A percentile compares a stretch with the other conserved stretches of the same genome.
Conservation (phyloP, 768 basidiomycete species). For the Cantharellus cinnabarinus region DNA sequence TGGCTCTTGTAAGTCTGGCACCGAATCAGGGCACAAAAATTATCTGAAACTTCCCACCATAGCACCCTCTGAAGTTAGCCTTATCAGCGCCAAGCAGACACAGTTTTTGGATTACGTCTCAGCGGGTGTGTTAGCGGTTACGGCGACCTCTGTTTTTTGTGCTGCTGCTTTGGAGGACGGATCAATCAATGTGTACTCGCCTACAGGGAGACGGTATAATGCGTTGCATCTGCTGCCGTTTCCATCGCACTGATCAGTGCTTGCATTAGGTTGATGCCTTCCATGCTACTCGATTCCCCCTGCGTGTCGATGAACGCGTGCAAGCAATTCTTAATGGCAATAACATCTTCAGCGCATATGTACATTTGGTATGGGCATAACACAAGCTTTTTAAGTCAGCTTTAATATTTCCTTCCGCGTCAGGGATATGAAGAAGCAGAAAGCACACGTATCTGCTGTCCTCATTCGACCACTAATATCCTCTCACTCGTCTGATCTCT, state of each 20-base stretch:
- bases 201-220: constrained; percentile 58
- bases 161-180: constrained; percentile 69
- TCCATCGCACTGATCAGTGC: not conserved
- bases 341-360: constrained; percentile 55
- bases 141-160: constrained; percentile 43
- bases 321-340: constrained; percentile 41
- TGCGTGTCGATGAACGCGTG: constrained; percentile 47
- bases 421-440: constrained; percentile 59
- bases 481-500: constrained; percentile 36
- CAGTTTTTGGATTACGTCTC: constrained; percentile 84
- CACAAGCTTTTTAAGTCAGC: not conserved
- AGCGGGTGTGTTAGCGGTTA: constrained; percentile 43
- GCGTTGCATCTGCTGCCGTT: not conserved
- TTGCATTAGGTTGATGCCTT: constrained; percentile 46
- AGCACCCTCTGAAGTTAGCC: constrained; percentile 52
- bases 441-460: constrained; percentile 41
- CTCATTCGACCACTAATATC: constrained; percentile 41
- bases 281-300: constrained; percentile 48
- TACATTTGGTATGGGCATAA: constrained; percentile 41
- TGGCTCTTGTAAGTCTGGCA: constrained; percentile 24
- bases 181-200: constrained; percentile 63
- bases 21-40: too few relatives aligned
- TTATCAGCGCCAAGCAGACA: constrained; percentile 41
- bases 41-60: not conserved
- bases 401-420: not conserved